phyloP scores from a whole-genome alignment of 1,139 yeast species.

The Taiozyma onychis region DNA sequence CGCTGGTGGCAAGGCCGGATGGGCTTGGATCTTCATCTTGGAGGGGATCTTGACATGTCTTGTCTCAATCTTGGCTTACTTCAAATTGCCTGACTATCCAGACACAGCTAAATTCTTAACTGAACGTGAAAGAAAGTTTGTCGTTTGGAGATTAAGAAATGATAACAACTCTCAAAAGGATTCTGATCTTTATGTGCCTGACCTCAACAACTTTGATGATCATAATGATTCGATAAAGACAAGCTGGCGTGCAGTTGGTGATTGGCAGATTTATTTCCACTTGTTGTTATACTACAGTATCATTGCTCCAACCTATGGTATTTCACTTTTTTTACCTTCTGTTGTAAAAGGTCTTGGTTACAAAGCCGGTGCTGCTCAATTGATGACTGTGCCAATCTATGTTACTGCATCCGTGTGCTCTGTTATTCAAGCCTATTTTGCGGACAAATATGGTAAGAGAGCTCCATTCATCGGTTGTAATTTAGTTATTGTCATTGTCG shows the following conservation, averaged over 20 bases:
- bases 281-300: slow-evolving; percentile 16
- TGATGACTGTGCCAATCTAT: slow-evolving; percentile 33
- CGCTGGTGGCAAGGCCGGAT: slow-evolving; percentile 33
- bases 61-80: slow-evolving; percentile 40
- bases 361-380: slow-evolving; percentile 26
- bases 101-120: slow-evolving; percentile 40
- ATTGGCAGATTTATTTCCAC: slow-evolving; percentile 10
- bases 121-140: slow-evolving; percentile 38
- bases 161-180: slow-evolving; percentile 11
- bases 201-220: background rate
- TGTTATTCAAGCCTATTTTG: slow-evolving; percentile 26
- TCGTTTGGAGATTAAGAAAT: slow-evolving; percentile 37
- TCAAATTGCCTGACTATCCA: slow-evolving; percentile 45
- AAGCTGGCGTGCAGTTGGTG: background rate
- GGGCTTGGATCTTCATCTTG: slow-evolving; percentile 57
- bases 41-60: slow-evolving; percentile 49
- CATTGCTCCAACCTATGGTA: slow-evolving; percentile 12
- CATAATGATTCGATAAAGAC: slow-evolving; percentile 1
- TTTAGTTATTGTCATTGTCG: slow-evolving; percentile 27
- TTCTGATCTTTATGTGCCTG: background rate
- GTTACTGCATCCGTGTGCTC: slow-evolving; percentile 29
- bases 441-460: slow-evolving; percentile 29
- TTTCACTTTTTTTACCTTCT: slow-evolving; percentile 25
- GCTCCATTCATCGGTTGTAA: slow-evolving; percentile 30
- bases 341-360: slow-evolving; percentile 28